Evolutionary conservation across 495 filamentous ascomycete species (phyloP), one percentile per base, ranked within the genome.

Genomic region (Pyrenula aspistea): DNA sequence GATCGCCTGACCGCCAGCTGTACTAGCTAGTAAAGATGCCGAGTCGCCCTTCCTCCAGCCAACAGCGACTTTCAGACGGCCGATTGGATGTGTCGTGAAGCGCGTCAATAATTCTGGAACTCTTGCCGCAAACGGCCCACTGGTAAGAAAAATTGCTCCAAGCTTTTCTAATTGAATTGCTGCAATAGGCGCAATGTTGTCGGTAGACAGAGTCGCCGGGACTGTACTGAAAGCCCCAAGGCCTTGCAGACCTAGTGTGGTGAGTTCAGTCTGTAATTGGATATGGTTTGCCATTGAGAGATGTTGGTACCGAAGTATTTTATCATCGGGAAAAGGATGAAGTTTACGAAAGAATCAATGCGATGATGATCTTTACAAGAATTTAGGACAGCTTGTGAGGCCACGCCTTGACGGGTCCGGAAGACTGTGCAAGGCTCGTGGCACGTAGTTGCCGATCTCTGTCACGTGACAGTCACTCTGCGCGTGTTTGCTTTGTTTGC

Each of bases 31-130:
- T 52, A 58, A 22, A 3, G 56, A 58, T 3, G 56, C 56, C 25
- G 56, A 23, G 20, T 58, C 52, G 12, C 56, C 56, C 36, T 58
- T 55, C n/a, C 53, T 25, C 56, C 56, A 58, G 22, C 56, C 56
- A 10, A 58, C 25, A 2, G 23, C 48, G 24, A 55, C 15, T 2
- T 52, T 52, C 12, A 58, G 36, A 12, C 52, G 52, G 52, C 49
- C n/a, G n/a, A 15, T 42, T 11, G 42, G 42, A 11, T 11, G 11
- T 11, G 42, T 53, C 12, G 22, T 53, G 22, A 50, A 58, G 53
- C 56, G 22, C 25, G 22, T 25, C 20, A 58, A 36, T 21, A 53
- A 52, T 24, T 58, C 52, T 8, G 56, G 56, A 20, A 58, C 24
- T 49, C 54, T 20, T 10, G 55, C 48, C 20, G 23, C 50, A 4